These are phyloP conservation scores for Penicillium vulpinum DNA, from an alignment of 2,329 filamentous ascomycete genomes.

Conservation along the genomic window DNA sequence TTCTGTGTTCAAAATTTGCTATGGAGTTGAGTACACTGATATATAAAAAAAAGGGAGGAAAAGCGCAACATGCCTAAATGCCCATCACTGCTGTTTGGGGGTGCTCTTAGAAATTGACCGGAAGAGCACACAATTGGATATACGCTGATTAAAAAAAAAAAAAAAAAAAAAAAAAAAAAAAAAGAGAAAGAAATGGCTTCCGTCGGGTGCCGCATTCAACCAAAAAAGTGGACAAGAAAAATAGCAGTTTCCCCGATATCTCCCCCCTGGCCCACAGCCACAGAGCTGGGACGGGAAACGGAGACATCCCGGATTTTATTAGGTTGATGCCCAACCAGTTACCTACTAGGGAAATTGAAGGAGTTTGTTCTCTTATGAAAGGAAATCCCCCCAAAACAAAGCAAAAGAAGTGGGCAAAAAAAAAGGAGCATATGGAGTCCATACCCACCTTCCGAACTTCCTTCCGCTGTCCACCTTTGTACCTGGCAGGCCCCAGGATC, in stretches of 20 bases:
- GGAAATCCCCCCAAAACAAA: background rate
- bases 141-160: background rate
- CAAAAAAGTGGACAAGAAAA: background rate
- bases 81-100: background rate
- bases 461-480: constrained; percentile 1
- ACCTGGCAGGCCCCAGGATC: constrained; percentile 16
- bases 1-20: background rate
- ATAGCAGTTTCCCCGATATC: constrained; percentile 1
- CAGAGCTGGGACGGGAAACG: constrained; percentile 7
- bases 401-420: background rate
- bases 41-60: too few species aligned
- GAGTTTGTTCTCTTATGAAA: too few species aligned
- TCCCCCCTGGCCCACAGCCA: constrained; percentile 5
- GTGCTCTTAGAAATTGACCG: background rate
- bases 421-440: background rate
- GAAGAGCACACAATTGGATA: background rate
- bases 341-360: background rate
- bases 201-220: too few species aligned
- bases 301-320: background rate
- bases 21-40: background rate
- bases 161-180: background rate
- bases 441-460: constrained; percentile 6
- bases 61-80: background rate
- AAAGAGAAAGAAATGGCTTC: too few species aligned
- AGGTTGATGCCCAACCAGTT: constrained; percentile 4